Evolutionary conservation across 305 asterid genomes (phyloP).

Genomic region (Fraxinus velutina): DNA sequence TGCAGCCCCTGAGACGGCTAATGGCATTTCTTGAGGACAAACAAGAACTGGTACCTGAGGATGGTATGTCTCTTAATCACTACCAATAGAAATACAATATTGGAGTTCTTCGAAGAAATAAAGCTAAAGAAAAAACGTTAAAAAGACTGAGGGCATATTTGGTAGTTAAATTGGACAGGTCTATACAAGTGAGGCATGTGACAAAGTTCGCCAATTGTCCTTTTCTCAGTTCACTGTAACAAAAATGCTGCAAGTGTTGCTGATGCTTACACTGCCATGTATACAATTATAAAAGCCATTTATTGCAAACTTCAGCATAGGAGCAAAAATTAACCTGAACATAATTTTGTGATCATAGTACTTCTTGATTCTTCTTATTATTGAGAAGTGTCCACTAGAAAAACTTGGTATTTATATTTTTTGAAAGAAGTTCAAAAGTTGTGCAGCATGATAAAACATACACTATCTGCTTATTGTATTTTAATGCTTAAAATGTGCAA

Average conservation of each 20-base stretch:
- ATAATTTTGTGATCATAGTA: neutral
- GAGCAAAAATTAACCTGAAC: neutral
- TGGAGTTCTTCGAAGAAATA: neutral
- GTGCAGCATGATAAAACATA: neutral
- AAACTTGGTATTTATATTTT: neutral
- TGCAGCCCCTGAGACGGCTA: constrained; percentile 85
- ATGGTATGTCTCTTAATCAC: constrained; percentile 48
- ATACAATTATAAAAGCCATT: neutral
- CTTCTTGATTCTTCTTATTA: neutral
- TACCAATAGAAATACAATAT: neutral
- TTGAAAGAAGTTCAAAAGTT: neutral
- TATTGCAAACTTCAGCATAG: neutral
- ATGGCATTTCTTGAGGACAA: constrained; percentile 69
- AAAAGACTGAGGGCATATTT: neutral
- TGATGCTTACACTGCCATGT: neutral
- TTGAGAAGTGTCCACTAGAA: neutral
- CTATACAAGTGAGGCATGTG: neutral
- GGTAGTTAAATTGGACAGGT: neutral
- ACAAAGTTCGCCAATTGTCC: neutral
- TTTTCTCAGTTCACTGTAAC: neutral
- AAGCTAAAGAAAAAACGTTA: neutral
- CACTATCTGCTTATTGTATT: neutral
- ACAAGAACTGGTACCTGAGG: constrained; percentile 61
- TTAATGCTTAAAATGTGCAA: neutral
- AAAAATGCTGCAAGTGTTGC: neutral